phyloP scores from a whole-genome alignment of 768 basidiomycete genomes.

The Atractiella rhizophila region DNA sequence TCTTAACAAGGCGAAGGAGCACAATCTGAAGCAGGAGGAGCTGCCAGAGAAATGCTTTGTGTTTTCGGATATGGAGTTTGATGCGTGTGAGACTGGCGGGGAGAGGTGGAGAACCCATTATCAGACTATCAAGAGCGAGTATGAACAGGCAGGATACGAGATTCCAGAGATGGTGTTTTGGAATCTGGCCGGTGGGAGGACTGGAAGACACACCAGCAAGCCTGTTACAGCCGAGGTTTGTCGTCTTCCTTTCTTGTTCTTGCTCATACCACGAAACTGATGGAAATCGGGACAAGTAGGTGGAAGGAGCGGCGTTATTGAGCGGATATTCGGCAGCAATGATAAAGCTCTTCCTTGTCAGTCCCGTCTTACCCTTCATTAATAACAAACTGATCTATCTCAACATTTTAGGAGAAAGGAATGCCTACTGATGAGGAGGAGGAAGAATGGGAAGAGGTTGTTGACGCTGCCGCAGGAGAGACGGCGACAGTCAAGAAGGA shows the following conservation, averaged over 20 bases:
- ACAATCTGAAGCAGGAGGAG: conserved; percentile 36
- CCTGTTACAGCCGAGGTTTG: conserved; percentile 34
- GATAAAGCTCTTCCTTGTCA: conserved; percentile 46
- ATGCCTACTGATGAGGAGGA: no score
- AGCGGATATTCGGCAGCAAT: conserved; percentile 43
- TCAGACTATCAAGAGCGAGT: conserved; percentile 32
- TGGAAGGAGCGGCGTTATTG: conserved; percentile 40
- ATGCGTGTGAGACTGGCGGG: conserved; percentile 22
- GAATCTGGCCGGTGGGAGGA: conserved; percentile 26
- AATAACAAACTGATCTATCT: no score
- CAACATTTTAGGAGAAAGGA: no score
- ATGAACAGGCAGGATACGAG: conserved; percentile 38
- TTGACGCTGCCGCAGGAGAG: conserved; percentile 27
- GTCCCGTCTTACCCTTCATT: conserved; percentile 21
- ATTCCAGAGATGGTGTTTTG: conserved; percentile 50
- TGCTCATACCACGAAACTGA: no score
- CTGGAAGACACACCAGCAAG: conserved; percentile 18
- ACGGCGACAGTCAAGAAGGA: conserved; percentile 4
- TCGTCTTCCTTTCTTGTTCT: no score
- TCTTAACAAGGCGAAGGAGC: conserved; percentile 33
- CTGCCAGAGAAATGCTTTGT: conserved; percentile 55
- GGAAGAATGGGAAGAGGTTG: conserved; percentile 12
- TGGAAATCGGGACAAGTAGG: no score
- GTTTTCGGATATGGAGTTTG: conserved; percentile 60
- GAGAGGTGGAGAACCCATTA: no score